Evolutionary conservation across 495 filamentous ascomycete genomes (phyloP), one percentile per base, ranked within the genome.

Genomic region (Neurospora cerealis): DNA sequence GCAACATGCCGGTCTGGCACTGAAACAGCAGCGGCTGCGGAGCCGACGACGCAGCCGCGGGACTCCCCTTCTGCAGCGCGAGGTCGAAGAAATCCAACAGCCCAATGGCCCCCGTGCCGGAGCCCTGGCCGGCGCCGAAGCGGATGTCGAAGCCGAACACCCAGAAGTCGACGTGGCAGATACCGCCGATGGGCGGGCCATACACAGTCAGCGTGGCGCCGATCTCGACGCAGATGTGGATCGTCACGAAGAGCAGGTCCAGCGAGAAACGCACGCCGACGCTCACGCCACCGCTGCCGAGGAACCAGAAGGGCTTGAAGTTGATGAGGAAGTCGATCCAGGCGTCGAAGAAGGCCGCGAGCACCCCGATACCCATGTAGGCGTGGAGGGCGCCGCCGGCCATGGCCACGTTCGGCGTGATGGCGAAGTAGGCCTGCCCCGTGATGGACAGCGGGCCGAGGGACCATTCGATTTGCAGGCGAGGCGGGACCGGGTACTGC

Each of bases 331-430:
- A 83, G 74, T 88, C 83, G 11, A 78, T 75, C 37, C 62, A 83
- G 4, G 84, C 83, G 42, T 85, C 80, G 60, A 87, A 84, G 60
- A 69, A 83, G 5, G 85, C 86, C 6, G 71, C 70, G 4, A 87
- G 70, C 0, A 78, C 71, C 0, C 83, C 83, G 1, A 79, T 38
- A 2, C 41, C 41, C 17, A 87, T 71, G 2, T 71, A 44, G 4
- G 78, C 81, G 21, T 79, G 69, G 0, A 87, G 73, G 5, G 69
- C 46, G 0, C 82, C 85, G 17, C 87, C 87, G 21, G 75, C 85
- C 87, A 89, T 88, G 75, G 78, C 82, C 0, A 72, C 76, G 70
- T 85, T 85, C 10, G 87, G 87, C 3, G 87, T 89, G 66, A 89
- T 84, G 48, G 86, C 87, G 73, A 87, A 88, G 75, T 87, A 88